Base-by-base conservation (phyloP, 306 rosid species). In the Quillaja saponaria region DNA sequence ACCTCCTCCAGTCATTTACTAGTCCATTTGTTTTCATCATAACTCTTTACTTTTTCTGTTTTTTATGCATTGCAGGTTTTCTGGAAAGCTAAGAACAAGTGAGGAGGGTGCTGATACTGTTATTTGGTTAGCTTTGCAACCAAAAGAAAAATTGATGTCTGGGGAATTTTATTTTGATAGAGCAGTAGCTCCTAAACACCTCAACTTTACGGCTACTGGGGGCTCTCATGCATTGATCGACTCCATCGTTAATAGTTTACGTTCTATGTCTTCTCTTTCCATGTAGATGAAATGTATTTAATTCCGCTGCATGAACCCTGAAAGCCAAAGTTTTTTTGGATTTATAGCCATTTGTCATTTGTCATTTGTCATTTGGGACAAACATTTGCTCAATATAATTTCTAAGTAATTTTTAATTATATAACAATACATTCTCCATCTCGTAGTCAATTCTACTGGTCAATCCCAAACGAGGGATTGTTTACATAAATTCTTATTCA, bases 91-190 rank as follows among this genome's bases (percentile, higher is more conserved):
- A 28, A 81, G 96, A 82, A 82, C 96, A 25, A 82, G 91, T 7
- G 87, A 82, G 57, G 89, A 88, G 83, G 98, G 98, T 18, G 96
- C 96, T 13, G 96, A 92, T 63, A 84, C 98, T 8, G 41, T 86
- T 28, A 20, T 88, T 33, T 92, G 98, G 96, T 58, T 88, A 72
- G 75, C 90, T 14, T 66, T 86, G 57, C 96, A 86, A 60, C 83
- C 96, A 55, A 92, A 86, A 18, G 94, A 92, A 61, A 88, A 89
- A 45, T 41, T 92, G 58, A 84, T 67, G 31, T 47, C 90, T 0
- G 96, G 95, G 51, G 80, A 85, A 57, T 82, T 92, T 64, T 92
- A 88, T 78, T 92, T 92, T 63, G 98, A 92, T 66, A 82, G 96
- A 82, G 86, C 80, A 52, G 90, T 84, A 82, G 95, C 84, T 55